Conservation (phyloP, 192 early-diverging fungal species). For the Lobosporangium transversale region DNA sequence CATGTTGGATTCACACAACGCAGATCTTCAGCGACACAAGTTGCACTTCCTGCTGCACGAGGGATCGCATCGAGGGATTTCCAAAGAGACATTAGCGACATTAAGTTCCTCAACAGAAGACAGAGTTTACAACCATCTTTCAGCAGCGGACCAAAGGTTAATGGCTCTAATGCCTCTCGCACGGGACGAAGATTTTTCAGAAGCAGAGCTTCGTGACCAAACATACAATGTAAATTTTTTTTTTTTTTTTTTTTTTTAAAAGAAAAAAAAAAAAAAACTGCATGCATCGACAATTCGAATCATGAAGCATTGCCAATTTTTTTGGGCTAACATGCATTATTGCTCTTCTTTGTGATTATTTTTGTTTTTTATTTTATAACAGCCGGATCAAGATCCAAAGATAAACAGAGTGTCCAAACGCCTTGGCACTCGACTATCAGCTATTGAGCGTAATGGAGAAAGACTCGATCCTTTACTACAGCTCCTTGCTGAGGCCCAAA, state of each 20-base stretch:
- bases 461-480: constrained; percentile 34
- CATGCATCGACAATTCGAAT: no score
- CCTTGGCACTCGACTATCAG: constrained; percentile 19
- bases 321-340: neutral
- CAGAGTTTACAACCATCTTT: constrained; percentile 26
- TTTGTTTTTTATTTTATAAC: neutral
- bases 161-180: constrained; percentile 16
- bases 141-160: constrained; percentile 32
- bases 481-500: constrained; percentile 23
- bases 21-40: constrained; percentile 19
- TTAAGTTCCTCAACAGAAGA: neutral
- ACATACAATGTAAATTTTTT: constrained; percentile 38
- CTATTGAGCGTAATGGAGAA: constrained; percentile 29
- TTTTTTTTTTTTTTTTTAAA: no score
- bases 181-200: constrained; percentile 18
- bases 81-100: neutral
- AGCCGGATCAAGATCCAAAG: constrained; percentile 45
- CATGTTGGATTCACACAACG: constrained; percentile 16
- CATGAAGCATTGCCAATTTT: neutral
- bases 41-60: constrained; percentile 21
- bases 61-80: neutral
- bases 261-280: neutral
- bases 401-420: constrained; percentile 48
- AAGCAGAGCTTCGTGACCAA: constrained; percentile 14
- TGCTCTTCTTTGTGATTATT: neutral